Base-by-base conservation (phyloP, 768 basidiomycete genomes). In the Ephemerocybe angulata region DNA sequence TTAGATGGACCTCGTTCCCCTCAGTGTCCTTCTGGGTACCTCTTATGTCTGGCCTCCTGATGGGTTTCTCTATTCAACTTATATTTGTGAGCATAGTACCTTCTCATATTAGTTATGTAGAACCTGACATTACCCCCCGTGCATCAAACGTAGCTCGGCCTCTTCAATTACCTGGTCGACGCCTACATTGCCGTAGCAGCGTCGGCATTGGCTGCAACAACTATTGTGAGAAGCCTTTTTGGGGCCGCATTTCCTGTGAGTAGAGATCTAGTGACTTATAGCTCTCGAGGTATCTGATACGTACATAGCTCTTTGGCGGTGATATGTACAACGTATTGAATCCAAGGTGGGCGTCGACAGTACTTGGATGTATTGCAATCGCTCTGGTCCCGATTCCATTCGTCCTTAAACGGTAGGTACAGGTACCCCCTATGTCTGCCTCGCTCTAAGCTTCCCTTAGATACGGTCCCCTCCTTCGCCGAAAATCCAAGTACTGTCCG, bases 121-220 rank as follows among this genome's bases (percentile, higher is more conserved):
- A 27, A 6, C 17, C 19, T 25, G 6, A 50, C 13, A 17, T n/a
- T n/a, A n/a, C 29, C 30, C 30, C 13, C 12, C 30, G 33, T 33
- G 15, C 21, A 27, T n/a, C 10, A 22, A 38, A 12, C 50, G 11
- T 52, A 84, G 84, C 61, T 84, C 51, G 71, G 76, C 10, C 63
- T 83, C 43, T 65, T 83, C 58, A 85, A 82, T 58, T 87, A 87
- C 60, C 77, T 84, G 31, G 78, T 86, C 38, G 85, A 86, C 65
- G 74, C 79, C 3, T 86, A 85, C 60, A 65, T 82, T 21, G 64
- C 72, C 54, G 71, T 76, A 4, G 77, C 84, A 7, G 83, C 84
- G 1, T 82, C 81, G 10, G 84, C 83, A 1, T 67, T 86, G 10
- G 79, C 85, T 1, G 73, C 76, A 2, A 80, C 64, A 50, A 82